A percentile compares a stretch with the other conserved stretches of the same genome.
These are phyloP conservation scores for Endogone sp. DNA, from an alignment of 192 early-diverging fungal genomes.

Conservation along the genomic window DNA sequence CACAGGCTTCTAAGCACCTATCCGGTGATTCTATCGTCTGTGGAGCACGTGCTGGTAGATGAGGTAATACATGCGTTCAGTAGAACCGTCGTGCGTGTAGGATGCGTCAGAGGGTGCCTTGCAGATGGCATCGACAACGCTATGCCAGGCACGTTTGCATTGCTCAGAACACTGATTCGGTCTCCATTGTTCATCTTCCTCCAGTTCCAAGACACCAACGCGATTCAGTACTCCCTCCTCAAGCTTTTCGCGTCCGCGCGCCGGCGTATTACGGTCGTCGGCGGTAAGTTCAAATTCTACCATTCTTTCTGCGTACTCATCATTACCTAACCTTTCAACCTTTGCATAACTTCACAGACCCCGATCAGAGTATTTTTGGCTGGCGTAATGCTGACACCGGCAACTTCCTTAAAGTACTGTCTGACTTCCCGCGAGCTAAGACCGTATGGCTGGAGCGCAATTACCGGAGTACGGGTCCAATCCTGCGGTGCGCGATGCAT, in stretches of 20 bases:
- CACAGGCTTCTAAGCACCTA: slow-evolving; percentile 5
- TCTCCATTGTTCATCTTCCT: no score
- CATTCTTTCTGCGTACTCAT: neutral
- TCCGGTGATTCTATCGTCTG: neutral
- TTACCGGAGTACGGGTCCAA: slow-evolving; percentile 17
- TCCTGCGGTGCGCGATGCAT: slow-evolving; percentile 9
- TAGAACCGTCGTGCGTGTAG: no score
- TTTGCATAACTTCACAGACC: slow-evolving; percentile 11
- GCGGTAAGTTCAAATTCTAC: slow-evolving; percentile 8
- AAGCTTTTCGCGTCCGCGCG: slow-evolving; percentile 3
- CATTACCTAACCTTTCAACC: neutral
- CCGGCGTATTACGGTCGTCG: slow-evolving; percentile 18
- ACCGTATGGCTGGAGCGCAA: slow-evolving; percentile 12
- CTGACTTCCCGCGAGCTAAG: neutral
- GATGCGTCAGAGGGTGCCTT: no score
- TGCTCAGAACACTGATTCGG: no score
- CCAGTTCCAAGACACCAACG: slow-evolving; percentile 28
- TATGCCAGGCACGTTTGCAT: no score
- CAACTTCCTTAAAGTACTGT: slow-evolving; percentile 18
- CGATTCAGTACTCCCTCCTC: slow-evolving; percentile 18
- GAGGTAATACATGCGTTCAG: slow-evolving; percentile 12
- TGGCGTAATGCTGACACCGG: slow-evolving; percentile 18
- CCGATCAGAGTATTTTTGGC: slow-evolving; percentile 27
- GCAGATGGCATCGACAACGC: no score
- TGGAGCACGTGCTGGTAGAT: slow-evolving; percentile 14